Evolutionary conservation across 805 yeast genomes (phyloP).

Genomic region (Hanseniaspora lindneri): DNA sequence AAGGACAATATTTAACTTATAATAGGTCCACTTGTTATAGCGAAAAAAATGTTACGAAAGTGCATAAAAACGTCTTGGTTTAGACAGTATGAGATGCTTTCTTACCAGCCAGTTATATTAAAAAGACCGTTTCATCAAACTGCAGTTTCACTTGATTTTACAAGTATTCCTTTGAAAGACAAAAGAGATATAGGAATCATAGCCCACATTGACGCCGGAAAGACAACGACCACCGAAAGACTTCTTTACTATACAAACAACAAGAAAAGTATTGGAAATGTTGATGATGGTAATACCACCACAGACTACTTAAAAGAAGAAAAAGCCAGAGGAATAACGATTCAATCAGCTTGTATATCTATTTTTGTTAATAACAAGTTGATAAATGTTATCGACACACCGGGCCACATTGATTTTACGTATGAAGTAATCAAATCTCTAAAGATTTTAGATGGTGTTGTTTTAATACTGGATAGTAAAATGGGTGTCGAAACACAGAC

Average conservation of each 20-base stretch:
- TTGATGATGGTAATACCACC: constrained; percentile 92
- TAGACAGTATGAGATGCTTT: too few species aligned
- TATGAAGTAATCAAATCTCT: constrained; percentile 86
- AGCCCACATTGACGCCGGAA: constrained; percentile 99
- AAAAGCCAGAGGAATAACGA: constrained; percentile 85
- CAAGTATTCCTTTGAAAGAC: constrained; percentile 4
- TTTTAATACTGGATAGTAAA: constrained; percentile 83
- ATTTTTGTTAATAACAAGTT: constrained; percentile 65
- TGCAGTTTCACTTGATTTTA: neutral
- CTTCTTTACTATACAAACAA: constrained; percentile 85
- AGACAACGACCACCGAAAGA: constrained; percentile 93
- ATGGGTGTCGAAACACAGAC: constrained; percentile 99
- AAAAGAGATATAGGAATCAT: constrained; percentile 87
- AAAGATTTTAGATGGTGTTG: constrained; percentile 88
- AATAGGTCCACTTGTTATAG: too few species aligned
- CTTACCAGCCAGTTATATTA: too few species aligned
- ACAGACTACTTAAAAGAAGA: constrained; percentile 88
- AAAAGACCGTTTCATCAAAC: constrained; percentile 9
- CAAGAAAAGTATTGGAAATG: constrained; percentile 73
- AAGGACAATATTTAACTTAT: too few species aligned
- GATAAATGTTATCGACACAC: constrained; percentile 87
- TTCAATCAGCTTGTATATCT: constrained; percentile 91
- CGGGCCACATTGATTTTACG: constrained; percentile 96
- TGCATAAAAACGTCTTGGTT: too few species aligned
- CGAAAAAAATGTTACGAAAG: too few species aligned